Evolutionary conservation across 2,329 filamentous ascomycete genomes (phyloP), one percentile per base, ranked within the genome.

Genomic region (Xylariaceae sp.): DNA sequence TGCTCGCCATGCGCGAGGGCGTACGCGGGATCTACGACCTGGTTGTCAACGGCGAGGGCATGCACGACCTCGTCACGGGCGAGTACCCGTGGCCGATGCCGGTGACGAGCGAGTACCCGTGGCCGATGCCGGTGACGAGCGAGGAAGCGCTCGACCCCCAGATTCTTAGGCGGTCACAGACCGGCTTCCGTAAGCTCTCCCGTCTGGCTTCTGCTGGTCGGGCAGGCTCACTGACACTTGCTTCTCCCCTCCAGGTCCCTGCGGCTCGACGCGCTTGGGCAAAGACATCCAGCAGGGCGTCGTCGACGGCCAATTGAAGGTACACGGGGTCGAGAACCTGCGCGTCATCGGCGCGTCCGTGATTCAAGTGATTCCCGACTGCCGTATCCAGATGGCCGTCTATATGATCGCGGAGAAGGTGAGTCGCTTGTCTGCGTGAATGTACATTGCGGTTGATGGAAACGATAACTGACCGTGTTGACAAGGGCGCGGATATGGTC

Each of bases 71-170:
- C 30, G 57, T 75, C 8, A 56, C 53, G 1, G 60, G 52, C 5
- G 68, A 74, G 35, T 80, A 78, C 47, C 76, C 75, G 0, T 79
- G 72, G 72, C 55, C 63, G 0, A 75, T 80, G 70, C 74, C 75
- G 0, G 60, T 68, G 3, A 47, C 71, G 10, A 64, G 63, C 1
- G 68, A 74, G 35, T 80, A 78, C 47, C 76, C 75, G 0, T 79
- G 72, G 72, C 55, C 63, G 0, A 75, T 80, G 70, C 74, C 75
- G 0, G 60, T 68, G 3, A 47, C 71, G 10, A 64, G 63, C 1
- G 72, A 79, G 32, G 65, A 69, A 36, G 66, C 58, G 2, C 79
- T 80, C 74, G 66, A 70, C 26, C 61, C 62, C 31, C 57, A 64
- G 24, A 67, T 79, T 10, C 52, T 79, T 6, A 75, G 79, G 35